Conservation (phyloP, 805 yeast species). For the Candida ponderosae region DNA sequence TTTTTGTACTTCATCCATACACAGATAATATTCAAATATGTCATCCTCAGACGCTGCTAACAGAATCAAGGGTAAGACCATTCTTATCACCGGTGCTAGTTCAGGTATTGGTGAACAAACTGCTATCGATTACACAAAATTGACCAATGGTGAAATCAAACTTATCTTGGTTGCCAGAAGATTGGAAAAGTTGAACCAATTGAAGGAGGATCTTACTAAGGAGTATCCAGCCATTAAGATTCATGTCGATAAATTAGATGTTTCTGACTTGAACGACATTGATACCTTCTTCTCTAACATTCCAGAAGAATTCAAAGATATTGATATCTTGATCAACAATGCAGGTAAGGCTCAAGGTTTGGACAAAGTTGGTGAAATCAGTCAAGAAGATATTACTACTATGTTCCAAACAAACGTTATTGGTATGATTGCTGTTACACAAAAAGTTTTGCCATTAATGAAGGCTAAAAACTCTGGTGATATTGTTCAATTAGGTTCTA, state of each 20-base stretch:
- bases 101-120: conserved; percentile 94
- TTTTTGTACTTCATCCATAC: background rate
- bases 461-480: conserved; percentile 64
- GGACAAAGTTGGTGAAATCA: conserved; percentile 71
- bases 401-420: conserved; percentile 87
- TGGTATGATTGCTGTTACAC: conserved; percentile 80
- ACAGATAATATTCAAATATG: too few species aligned
- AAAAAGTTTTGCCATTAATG: conserved; percentile 64
- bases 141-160: conserved; percentile 64
- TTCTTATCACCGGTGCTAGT: conserved; percentile 90
- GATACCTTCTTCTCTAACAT: conserved; percentile 41
- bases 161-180: conserved; percentile 71
- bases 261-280: conserved; percentile 43
- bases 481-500: conserved; percentile 67
- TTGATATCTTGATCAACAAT: conserved; percentile 63
- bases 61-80: conserved; percentile 69
- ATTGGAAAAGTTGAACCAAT: conserved; percentile 44
- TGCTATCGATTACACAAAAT: conserved; percentile 76
- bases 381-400: conserved; percentile 50
- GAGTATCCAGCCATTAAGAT: conserved; percentile 42
- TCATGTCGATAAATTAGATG: conserved; percentile 44
- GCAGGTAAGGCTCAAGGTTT: conserved; percentile 79
- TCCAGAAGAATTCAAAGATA: conserved; percentile 50
- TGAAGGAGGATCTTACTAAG: conserved; percentile 37
- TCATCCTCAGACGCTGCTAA: conserved; percentile 66